Base-by-base conservation (phyloP, 345 rosid species). In the Aquilaria sinensis region DNA sequence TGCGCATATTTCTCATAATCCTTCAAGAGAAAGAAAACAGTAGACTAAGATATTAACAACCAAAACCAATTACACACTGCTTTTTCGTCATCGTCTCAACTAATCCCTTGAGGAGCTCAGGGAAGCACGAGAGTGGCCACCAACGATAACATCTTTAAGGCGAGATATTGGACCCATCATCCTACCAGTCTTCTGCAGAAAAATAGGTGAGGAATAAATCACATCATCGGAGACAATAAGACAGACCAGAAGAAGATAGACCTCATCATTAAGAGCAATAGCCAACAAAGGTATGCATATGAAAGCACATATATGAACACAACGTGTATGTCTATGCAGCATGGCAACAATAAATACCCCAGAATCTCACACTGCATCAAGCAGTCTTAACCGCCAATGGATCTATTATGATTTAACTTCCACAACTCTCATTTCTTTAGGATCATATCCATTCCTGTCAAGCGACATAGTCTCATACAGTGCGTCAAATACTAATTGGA, bases 81-180 rank as follows among this genome's bases (percentile, higher is more conserved):
- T 43, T 53, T 62, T 68, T 62, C 68, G 33, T 70, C 77, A 66
- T 74, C 76, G 62, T 77, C 81, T 74, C 52, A 80, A 60, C 63
- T 37, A 67, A 48, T 85, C 89, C 14, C 67, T 72, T 12, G 82
- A 67, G 70, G 92, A 65, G 61, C 71, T 77, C 67, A 83, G 64
- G 11, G 96, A 76, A 32, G 85, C 92, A 31, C 83, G 77, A 7
- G 81, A 76, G 56, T 84, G 88, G 56, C 97, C 92, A 43, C 96
- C 92, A 13, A 82, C 88, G 52, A 89, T 82, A 58, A 80, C 90
- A 56, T 87, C 90, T 78, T 85, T 91, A 41, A 95, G 78, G 47
- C 96, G 87, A 66, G 80, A 75, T 69, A 95, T 76, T 31, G 97
- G 88, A 47, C 88, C 87, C 65, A 85, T 56, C 79, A 89, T 63